Evolutionary conservation across 1,284 basidiomycete genomes (phyloP).

Genomic region (Papiliotrema flavescens): DNA sequence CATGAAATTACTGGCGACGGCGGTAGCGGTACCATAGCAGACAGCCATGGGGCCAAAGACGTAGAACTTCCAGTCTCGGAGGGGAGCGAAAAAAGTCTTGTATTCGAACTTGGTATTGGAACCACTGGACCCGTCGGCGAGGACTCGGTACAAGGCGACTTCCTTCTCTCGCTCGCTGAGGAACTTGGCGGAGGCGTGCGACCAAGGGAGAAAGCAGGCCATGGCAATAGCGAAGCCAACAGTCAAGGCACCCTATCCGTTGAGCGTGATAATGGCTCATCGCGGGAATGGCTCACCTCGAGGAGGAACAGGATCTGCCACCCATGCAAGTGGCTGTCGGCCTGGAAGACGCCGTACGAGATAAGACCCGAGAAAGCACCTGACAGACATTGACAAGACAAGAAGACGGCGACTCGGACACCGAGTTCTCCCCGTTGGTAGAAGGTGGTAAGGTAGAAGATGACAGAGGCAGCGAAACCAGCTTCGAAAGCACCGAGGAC

Average conservation of each 20-base stretch:
- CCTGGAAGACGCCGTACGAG: constrained; percentile 55
- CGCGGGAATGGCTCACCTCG: neutral
- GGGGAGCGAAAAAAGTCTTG: neutral
- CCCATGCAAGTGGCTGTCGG: constrained; percentile 50
- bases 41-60: neutral
- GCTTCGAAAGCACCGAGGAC: constrained; percentile 15
- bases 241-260: constrained; percentile 46
- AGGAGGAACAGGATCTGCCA: constrained; percentile 55
- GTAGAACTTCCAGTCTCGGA: neutral
- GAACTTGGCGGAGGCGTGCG: constrained; percentile 52
- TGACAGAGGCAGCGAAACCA: constrained; percentile 12
- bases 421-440: constrained; percentile 56
- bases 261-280: too few relatives aligned
- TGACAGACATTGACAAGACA: constrained; percentile 53
- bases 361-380: constrained; percentile 48
- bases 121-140: constrained; percentile 42
- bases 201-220: constrained; percentile 54
- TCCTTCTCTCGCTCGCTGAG: constrained; percentile 52
- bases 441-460: constrained; percentile 55
- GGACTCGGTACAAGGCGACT: constrained; percentile 52
- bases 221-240: constrained; percentile 52
- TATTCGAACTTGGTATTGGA: constrained; percentile 46
- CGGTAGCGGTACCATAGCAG: constrained; percentile 24
- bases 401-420: constrained; percentile 54
- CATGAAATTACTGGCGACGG: constrained; percentile 55